These are phyloP conservation scores for Diaporthe destruens DNA, from an alignment of 2,329 filamentous ascomycete genomes.

Conservation along the genomic window DNA sequence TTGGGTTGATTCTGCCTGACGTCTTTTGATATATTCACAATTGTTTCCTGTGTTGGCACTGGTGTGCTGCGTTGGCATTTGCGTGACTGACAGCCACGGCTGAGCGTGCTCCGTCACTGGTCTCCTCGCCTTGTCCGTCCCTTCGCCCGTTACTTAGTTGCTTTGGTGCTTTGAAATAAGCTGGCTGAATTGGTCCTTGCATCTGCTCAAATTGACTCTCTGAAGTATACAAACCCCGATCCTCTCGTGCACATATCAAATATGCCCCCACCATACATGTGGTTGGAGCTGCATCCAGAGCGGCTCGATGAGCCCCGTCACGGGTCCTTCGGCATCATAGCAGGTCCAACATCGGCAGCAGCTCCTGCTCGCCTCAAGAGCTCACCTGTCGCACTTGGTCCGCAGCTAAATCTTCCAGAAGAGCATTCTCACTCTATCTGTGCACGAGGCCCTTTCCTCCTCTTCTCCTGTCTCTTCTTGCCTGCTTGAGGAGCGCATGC, in stretches of 20 bases:
- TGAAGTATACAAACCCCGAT: not conserved
- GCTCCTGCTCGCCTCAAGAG: not conserved
- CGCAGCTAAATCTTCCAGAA: not conserved
- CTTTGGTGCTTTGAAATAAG: not conserved
- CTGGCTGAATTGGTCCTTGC: not conserved
- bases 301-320: not conserved
- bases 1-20: not conserved
- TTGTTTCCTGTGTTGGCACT: not conserved
- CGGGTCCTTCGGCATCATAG: not conserved
- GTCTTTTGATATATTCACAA: not conserved
- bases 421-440: not conserved
- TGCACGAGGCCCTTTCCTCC: not conserved
- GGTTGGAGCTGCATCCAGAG: constrained; percentile 2
- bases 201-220: not conserved
- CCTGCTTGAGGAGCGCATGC: not conserved
- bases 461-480: constrained; percentile 1
- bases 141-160: not conserved
- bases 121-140: not conserved
- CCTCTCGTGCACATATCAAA: not conserved
- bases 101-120: not conserved
- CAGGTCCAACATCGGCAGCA: not conserved
- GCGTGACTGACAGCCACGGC: not conserved
- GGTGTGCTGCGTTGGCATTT: not conserved
- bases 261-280: not conserved
- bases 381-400: not conserved